Base-by-base conservation (phyloP, 2,329 filamentous ascomycete genomes). In the Furcasterigmium sp. region DNA sequence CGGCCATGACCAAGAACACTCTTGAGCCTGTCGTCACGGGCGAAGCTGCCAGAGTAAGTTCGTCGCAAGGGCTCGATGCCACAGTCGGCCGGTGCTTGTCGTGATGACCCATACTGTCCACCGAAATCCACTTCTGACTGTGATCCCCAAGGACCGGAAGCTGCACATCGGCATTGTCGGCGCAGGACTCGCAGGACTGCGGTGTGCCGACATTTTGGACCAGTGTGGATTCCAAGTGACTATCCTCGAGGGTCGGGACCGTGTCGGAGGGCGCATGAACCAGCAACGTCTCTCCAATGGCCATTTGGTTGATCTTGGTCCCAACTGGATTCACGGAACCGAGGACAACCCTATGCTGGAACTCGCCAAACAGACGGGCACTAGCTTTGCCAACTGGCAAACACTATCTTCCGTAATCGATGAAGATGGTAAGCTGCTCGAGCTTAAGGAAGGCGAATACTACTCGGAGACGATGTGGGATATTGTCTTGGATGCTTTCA, bases 291-390 rank as follows among this genome's bases (percentile, higher is more conserved):
- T 81, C 4, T 61, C 64, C 11, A 75, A 73, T 30, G 72, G 72
- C 0, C 63, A 67, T 23, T 51, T 69, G 8, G 69, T 78, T n/a
- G 78, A 82, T 50, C 60, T 76, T 25, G 85, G 85, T 1, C 82
- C 85, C n/a, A 90, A 89, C 53, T 90, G 85, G 85, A 87, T 90
- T 41, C 85, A 90, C 47, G 85, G 85, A 26, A 87, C 82, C 6
- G 68, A 77, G 1, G 71, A 82, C 48, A 90, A 89, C 54, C 82
- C 85, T 0, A 85, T 88, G 14, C 60, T 84, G 30, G 78, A 84
- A 35, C 66, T 89, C 15, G 84, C 82, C 11, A 75, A 73, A 50
- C 66, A 76, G 48, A 87, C 82, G 0, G 64, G 69, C 2, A 87
- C 76, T 0, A 54, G 59, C 0, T 58, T 69, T 2, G 66, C 68